Evolutionary conservation across 1,284 basidiomycete genomes (phyloP).

Genomic region (Mycosarcoma maydis): DNA sequence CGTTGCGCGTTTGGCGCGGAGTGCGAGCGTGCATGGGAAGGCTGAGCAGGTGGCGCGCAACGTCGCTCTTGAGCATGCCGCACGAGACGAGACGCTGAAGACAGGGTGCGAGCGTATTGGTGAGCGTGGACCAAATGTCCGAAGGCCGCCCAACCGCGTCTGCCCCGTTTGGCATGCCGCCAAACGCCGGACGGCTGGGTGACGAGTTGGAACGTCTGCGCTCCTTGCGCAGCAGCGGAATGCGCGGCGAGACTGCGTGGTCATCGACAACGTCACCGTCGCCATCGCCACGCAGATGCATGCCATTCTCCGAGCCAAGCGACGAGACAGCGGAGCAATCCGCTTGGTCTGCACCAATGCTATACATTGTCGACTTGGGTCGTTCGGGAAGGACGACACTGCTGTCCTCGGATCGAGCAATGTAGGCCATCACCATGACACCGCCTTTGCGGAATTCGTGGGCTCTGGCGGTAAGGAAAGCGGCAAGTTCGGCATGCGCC

Average conservation of each 20-base stretch:
- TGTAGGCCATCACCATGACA: constrained; percentile 67
- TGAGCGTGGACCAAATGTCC: constrained; percentile 67
- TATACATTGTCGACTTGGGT: constrained; percentile 36
- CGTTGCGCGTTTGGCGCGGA: constrained; percentile 65
- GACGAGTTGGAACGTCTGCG: constrained; percentile 46
- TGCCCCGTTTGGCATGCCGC: not conserved
- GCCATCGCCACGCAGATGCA: not conserved
- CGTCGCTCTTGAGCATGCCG: constrained; percentile 67
- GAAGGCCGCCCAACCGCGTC: constrained; percentile 14
- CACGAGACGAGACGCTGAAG: constrained; percentile 68
- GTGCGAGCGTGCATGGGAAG: constrained; percentile 68
- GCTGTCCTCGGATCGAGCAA: constrained; percentile 65
- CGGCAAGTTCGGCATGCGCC: constrained; percentile 67
- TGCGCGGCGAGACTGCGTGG: constrained; percentile 5
- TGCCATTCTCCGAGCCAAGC: constrained; percentile 2
- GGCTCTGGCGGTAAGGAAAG: constrained; percentile 66
- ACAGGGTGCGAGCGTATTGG: constrained; percentile 66
- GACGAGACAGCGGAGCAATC: constrained; percentile 11
- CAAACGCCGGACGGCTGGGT: constrained; percentile 28
- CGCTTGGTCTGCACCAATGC: constrained; percentile 16
- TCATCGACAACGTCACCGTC: not conserved
- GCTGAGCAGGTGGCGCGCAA: constrained; percentile 66
- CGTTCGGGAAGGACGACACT: constrained; percentile 37
- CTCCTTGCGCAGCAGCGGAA: constrained; percentile 34
- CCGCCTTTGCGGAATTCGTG: constrained; percentile 68